Evolutionary conservation across 495 filamentous ascomycete genomes (phyloP).

Genomic region (Penicillium argentinense): DNA sequence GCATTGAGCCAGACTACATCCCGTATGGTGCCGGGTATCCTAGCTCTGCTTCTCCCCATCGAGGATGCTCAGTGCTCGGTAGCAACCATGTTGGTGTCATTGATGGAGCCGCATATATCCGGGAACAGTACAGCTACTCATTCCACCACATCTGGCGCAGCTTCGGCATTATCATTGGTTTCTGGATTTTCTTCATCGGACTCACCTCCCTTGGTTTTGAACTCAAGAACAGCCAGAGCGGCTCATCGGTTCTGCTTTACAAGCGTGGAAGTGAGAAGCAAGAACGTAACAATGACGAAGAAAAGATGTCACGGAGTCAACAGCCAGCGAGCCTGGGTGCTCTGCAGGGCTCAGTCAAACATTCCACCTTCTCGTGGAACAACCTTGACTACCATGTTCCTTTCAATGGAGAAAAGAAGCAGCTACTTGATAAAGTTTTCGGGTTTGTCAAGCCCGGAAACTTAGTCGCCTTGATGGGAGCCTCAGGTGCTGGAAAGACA

Average conservation of each 20-base stretch:
- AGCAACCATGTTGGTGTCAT: slow-evolving; percentile 57
- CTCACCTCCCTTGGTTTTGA: slow-evolving; percentile 66
- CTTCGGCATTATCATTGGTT: slow-evolving; percentile 74
- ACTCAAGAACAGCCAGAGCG: slow-evolving; percentile 59
- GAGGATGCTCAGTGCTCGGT: slow-evolving; percentile 71
- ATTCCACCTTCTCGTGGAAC: slow-evolving; percentile 51
- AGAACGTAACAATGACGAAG: slow-evolving; percentile 26
- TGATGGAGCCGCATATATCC: slow-evolving; percentile 63
- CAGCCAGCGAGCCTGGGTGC: slow-evolving; percentile 14
- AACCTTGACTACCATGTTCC: slow-evolving; percentile 70
- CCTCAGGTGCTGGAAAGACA: slow-evolving; percentile 83
- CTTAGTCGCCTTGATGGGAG: slow-evolving; percentile 80
- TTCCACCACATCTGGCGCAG: slow-evolving; percentile 70
- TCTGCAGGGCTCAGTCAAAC: slow-evolving; percentile 25
- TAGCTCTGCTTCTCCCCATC: slow-evolving; percentile 57
- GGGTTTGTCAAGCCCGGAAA: slow-evolving; percentile 79
- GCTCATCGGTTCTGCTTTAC: slow-evolving; percentile 62
- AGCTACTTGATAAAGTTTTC: slow-evolving; percentile 69
- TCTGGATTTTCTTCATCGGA: slow-evolving; percentile 69
- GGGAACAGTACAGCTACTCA: slow-evolving; percentile 62
- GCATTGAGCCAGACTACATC: slow-evolving; percentile 64
- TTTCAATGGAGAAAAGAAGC: slow-evolving; percentile 48
- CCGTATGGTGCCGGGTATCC: slow-evolving; percentile 62
- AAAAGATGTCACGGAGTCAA: slow-evolving; percentile 11
- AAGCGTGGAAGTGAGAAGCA: slow-evolving; percentile 52